These are phyloP conservation scores for Cytospora piceae DNA, from an alignment of 2,329 filamentous ascomycete genomes.

Conservation along the genomic window DNA sequence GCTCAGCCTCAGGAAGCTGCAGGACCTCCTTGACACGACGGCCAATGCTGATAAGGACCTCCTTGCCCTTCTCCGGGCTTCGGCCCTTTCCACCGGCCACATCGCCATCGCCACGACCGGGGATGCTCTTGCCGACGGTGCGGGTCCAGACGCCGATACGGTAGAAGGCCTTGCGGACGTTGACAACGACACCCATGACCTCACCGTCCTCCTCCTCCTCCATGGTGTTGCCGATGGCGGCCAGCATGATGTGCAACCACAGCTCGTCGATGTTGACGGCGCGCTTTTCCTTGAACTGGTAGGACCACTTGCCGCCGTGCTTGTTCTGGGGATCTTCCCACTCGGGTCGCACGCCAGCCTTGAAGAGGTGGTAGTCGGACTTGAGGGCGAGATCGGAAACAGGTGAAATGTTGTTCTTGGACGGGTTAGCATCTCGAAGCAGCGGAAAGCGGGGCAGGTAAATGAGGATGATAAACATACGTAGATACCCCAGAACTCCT, in stretches of 20 bases:
- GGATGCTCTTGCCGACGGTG: slow-evolving; percentile 84
- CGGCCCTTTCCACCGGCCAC: slow-evolving; percentile 78
- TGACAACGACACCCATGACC: slow-evolving; percentile 99
- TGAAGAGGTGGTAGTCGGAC: slow-evolving; percentile 99
- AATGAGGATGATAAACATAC: slow-evolving; percentile 62
- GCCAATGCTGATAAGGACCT: slow-evolving; percentile 83
- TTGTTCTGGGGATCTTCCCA: slow-evolving; percentile 99
- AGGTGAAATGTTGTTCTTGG: slow-evolving; percentile 95
- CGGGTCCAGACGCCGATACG: slow-evolving; percentile 97
- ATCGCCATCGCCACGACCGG: slow-evolving; percentile 73
- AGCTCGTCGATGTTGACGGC: slow-evolving; percentile 89
- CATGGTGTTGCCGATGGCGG: slow-evolving; percentile 95
- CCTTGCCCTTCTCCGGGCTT: slow-evolving; percentile 78
- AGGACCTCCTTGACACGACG: slow-evolving; percentile 91
- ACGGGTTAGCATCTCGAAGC: slow-evolving; percentile 17
- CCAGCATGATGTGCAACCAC: slow-evolving; percentile 96
- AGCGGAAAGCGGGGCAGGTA: slow-evolving; percentile 8
- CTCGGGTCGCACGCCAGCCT: slow-evolving; percentile 93
- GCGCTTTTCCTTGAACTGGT: slow-evolving; percentile 96
- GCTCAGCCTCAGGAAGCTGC: slow-evolving; percentile 74
- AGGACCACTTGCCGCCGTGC: slow-evolving; percentile 98
- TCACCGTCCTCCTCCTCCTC: slow-evolving; percentile 94
- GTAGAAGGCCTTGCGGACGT: slow-evolving; percentile 98
- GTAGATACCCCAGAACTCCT: slow-evolving; percentile 99
- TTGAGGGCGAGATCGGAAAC: slow-evolving; percentile 95